These are phyloP conservation scores for Grosmannia serpens DNA, from an alignment of 2,329 filamentous ascomycete species.

Conservation along the genomic window DNA sequence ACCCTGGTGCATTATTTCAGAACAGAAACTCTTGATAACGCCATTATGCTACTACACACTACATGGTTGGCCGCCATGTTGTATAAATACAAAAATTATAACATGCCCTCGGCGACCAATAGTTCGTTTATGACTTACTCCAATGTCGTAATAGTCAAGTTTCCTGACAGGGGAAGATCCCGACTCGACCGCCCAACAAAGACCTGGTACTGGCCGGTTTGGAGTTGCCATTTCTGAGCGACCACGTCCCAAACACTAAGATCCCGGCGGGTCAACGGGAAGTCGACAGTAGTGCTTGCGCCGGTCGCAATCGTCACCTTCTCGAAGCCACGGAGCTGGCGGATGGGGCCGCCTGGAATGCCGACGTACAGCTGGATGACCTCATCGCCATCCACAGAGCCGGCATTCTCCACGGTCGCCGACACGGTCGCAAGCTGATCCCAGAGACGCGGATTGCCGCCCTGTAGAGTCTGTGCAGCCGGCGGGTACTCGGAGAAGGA, in stretches of 20 bases:
- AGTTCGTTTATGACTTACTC: too few relatives aligned
- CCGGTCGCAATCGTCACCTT: conserved; percentile 43
- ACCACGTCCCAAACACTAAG: conserved; percentile 46
- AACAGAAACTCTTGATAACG: too few relatives aligned
- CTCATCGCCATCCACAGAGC: conserved; percentile 34
- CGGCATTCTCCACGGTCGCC: conserved; percentile 47
- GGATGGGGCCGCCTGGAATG: conserved; percentile 19
- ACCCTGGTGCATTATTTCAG: too few relatives aligned
- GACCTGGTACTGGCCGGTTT: too few relatives aligned
- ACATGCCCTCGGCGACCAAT: too few relatives aligned
- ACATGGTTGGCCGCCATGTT: too few relatives aligned
- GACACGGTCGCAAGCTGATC: conserved; percentile 44
- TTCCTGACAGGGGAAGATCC: too few relatives aligned
- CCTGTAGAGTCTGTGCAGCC: conserved; percentile 17
- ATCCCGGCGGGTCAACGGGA: conserved; percentile 49
- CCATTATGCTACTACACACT: too few relatives aligned
- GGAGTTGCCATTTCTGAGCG: not conserved
- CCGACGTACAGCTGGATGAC: conserved; percentile 41
- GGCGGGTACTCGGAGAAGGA: conserved; percentile 23
- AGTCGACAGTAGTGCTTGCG: conserved; percentile 36
- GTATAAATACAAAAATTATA: too few relatives aligned
- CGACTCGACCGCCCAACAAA: not conserved
- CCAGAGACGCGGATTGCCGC: conserved; percentile 49
- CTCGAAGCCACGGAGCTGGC: conserved; percentile 56
- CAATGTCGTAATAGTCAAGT: too few relatives aligned